Percentiles rank a stretch among this genome's conserved stretches.
Evolutionary conservation across 1,139 yeast genomes (phyloP).

Genomic region (Taphrina flavorubra): DNA sequence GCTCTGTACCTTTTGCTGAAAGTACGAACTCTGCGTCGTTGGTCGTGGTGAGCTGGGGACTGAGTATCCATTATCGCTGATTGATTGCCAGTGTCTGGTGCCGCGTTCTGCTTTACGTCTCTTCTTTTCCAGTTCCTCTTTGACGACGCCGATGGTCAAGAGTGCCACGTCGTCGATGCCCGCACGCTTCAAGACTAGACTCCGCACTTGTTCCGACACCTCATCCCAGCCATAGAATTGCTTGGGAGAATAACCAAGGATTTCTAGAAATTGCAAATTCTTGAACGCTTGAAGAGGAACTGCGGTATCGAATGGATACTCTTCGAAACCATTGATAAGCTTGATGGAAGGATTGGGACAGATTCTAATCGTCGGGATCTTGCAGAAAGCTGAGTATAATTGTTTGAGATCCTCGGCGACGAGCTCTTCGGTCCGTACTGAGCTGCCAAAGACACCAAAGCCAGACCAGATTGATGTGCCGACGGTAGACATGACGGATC

Average conservation of each 20-base stretch:
- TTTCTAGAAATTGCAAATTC: conserved; percentile 66
- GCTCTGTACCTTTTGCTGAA: not conserved
- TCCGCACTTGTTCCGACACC: conserved; percentile 62
- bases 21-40: conserved; percentile 4
- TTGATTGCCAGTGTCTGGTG: conserved; percentile 44
- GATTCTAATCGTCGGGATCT: conserved; percentile 66
- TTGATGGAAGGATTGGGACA: conserved; percentile 65
- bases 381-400: conserved; percentile 68
- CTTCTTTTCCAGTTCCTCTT: conserved; percentile 59
- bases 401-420: conserved; percentile 58
- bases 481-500: conserved; percentile 58
- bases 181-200: conserved; percentile 61
- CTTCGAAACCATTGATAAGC: conserved; percentile 67
- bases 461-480: conserved; percentile 54
- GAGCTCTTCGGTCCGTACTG: conserved; percentile 19
- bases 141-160: conserved; percentile 57
- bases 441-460: conserved; percentile 30
- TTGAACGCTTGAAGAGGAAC: conserved; percentile 67
- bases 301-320: conserved; percentile 72
- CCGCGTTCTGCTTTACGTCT: conserved; percentile 53
- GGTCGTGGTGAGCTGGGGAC: conserved; percentile 26
- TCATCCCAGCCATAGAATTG: conserved; percentile 71
- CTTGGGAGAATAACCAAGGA: conserved; percentile 66
- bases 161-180: conserved; percentile 62
- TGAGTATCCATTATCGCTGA: conserved; percentile 7